Conservation (phyloP, 495 filamentous ascomycete genomes). For the Penicillium soppii region DNA sequence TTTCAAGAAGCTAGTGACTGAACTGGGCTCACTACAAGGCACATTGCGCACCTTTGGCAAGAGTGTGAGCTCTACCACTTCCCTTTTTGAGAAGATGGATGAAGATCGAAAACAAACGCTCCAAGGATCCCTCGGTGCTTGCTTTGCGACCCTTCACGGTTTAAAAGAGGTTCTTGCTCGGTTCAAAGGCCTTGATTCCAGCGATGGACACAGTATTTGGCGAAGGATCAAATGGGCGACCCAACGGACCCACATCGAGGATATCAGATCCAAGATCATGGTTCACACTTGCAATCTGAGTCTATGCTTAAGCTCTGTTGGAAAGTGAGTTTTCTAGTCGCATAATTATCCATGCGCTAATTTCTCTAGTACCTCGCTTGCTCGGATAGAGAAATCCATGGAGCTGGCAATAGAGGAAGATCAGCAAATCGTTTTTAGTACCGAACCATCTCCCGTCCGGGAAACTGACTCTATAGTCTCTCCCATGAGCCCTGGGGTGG, state of each 20-base stretch:
- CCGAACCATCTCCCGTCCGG: constrained; percentile 2
- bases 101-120: constrained; percentile 27
- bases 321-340: constrained; percentile 26
- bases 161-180: constrained; percentile 28
- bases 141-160: constrained; percentile 25
- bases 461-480: constrained; percentile 8
- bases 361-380: constrained; percentile 24
- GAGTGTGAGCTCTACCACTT: constrained; percentile 27
- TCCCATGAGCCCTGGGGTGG: not conserved
- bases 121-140: constrained; percentile 28
- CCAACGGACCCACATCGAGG: constrained; percentile 32
- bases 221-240: constrained; percentile 35
- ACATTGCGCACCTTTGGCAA: constrained; percentile 29
- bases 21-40: constrained; percentile 34
- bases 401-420: constrained; percentile 27
- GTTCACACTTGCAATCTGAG: constrained; percentile 35
- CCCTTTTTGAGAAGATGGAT: constrained; percentile 26
- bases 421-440: constrained; percentile 3
- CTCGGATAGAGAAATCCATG: constrained; percentile 27
- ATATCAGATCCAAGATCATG: constrained; percentile 37
- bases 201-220: constrained; percentile 35
- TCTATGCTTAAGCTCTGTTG: constrained; percentile 38
- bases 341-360: not conserved
- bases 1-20: constrained; percentile 35
- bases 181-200: constrained; percentile 26